Conservation (phyloP, 805 yeast genomes). For the Wickerhamomyces chambardii region DNA sequence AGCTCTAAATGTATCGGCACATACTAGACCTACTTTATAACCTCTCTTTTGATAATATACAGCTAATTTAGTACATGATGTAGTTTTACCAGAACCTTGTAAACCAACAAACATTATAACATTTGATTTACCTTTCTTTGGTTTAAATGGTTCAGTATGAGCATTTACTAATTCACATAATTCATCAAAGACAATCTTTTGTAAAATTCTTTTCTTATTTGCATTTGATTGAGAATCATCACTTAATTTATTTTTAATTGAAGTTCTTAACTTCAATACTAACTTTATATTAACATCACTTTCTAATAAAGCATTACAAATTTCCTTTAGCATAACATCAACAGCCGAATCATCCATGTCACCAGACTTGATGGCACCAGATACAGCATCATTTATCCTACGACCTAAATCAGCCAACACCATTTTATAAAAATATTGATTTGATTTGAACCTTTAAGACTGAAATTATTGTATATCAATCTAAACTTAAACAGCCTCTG, state of each 20-base stretch:
- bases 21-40: constrained; percentile 89
- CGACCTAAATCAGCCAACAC: constrained; percentile 76
- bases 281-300: constrained; percentile 89
- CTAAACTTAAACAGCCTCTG: too few species aligned
- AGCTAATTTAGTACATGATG: constrained; percentile 94
- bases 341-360: constrained; percentile 53
- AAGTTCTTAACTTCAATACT: constrained; percentile 69
- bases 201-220: constrained; percentile 73
- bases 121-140: constrained; percentile 71
- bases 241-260: constrained; percentile 51
- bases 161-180: constrained; percentile 80
- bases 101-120: constrained; percentile 97
- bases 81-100: constrained; percentile 98
- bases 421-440: constrained; percentile 37
- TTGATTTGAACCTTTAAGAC: too few species aligned
- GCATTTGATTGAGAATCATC: constrained; percentile 43
- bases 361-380: constrained; percentile 47
- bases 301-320: constrained; percentile 84
- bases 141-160: constrained; percentile 54
- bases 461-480: too few species aligned
- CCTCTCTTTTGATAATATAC: constrained; percentile 92
- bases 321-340: constrained; percentile 72
- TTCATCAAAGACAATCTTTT: constrained; percentile 92
- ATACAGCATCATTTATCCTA: constrained; percentile 66
- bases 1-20: constrained; percentile 99